Conservation (phyloP, 1,284 basidiomycete genomes). For the Sutorius eximius region DNA sequence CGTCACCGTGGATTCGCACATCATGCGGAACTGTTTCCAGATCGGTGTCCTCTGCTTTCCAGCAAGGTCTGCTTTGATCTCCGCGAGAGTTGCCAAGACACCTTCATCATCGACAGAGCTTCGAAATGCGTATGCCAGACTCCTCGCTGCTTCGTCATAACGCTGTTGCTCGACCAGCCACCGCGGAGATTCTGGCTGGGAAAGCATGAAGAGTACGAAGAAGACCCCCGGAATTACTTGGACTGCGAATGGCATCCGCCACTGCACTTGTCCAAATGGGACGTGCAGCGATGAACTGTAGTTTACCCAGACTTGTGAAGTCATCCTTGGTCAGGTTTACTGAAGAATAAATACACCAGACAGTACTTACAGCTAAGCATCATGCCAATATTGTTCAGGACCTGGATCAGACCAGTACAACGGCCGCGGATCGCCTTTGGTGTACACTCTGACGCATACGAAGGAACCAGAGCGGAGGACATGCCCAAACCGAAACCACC, state of each 20-base stretch:
- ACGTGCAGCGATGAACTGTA: constrained; percentile 41
- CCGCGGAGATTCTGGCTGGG: constrained; percentile 59
- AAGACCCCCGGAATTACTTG: constrained; percentile 55
- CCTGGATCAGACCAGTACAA: constrained; percentile 57
- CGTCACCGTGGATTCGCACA: constrained; percentile 46
- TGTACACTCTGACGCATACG: constrained; percentile 58
- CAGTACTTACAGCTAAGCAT: constrained; percentile 49
- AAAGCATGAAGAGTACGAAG: constrained; percentile 47
- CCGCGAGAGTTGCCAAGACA: constrained; percentile 46
- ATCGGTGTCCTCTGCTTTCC: constrained; percentile 43
- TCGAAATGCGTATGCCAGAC: constrained; percentile 48
- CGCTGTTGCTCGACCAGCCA: constrained; percentile 58
- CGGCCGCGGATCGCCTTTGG: constrained; percentile 56
- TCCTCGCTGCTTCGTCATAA: constrained; percentile 49
- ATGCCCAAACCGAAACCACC: constrained; percentile 52
- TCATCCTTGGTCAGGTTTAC: constrained; percentile 1
- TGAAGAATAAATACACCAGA: neutral
- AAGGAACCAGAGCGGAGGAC: constrained; percentile 55
- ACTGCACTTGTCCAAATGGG: constrained; percentile 42
- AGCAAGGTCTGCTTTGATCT: constrained; percentile 51
- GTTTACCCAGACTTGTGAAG: constrained; percentile 47
- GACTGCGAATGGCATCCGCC: constrained; percentile 56
- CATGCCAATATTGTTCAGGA: constrained; percentile 49
- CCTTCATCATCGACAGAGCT: constrained; percentile 40
- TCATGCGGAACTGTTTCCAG: constrained; percentile 40